Conservation (phyloP, 768 basidiomycete species). For the Lentinula sp. region DNA sequence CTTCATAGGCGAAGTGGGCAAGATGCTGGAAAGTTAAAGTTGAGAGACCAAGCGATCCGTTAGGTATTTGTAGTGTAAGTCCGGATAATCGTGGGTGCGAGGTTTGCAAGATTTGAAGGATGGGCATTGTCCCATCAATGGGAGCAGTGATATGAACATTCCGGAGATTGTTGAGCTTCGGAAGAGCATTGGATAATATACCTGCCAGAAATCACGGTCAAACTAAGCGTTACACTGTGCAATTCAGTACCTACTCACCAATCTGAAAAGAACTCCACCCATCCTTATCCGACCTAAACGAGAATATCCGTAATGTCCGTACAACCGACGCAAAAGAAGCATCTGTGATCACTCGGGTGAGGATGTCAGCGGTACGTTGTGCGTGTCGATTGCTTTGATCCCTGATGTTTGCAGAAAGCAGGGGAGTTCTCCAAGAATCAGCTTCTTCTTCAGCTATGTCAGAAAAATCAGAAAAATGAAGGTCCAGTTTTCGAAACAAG, state of each 20-base stretch:
- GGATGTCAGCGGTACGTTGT: conserved; percentile 64
- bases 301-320: conserved; percentile 53
- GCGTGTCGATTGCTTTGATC: conserved; percentile 47
- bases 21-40: conserved; percentile 49
- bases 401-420: conserved; percentile 11
- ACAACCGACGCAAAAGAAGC: conserved; percentile 52
- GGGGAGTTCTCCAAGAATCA: conserved; percentile 10
- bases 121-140: conserved; percentile 43
- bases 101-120: conserved; percentile 47
- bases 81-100: conserved; percentile 47
- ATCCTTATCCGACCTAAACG: conserved; percentile 39
- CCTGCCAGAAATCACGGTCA: conserved; percentile 27
- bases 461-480: conserved; percentile 46
- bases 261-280: conserved; percentile 59
- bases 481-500: conserved; percentile 57
- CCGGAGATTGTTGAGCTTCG: conserved; percentile 52
- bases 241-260: conserved; percentile 27
- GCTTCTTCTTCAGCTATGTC: conserved; percentile 21
- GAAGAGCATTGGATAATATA: conserved; percentile 65
- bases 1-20: conserved; percentile 51
- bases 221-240: neutral
- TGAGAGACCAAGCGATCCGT: conserved; percentile 37
- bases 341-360: conserved; percentile 62
- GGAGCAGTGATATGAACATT: conserved; percentile 58
- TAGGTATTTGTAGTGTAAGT: conserved; percentile 42